Evolutionary conservation across 2,329 filamentous ascomycete species (phyloP).

Genomic region (Leptographium galeiforme): DNA sequence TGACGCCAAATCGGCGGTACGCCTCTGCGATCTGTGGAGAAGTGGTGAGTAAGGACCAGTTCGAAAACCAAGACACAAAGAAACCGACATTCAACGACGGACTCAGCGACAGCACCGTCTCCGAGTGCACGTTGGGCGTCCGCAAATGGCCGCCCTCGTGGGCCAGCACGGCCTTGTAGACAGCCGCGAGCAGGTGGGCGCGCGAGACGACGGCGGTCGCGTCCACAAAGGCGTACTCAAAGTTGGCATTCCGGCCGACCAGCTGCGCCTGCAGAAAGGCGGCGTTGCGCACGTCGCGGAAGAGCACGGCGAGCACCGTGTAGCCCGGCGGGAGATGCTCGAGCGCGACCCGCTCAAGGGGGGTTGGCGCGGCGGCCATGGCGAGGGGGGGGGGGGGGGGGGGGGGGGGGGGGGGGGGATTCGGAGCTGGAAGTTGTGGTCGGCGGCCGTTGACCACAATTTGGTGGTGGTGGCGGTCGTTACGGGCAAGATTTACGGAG

Average conservation of each 20-base stretch:
- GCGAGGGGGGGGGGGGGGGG: background rate
- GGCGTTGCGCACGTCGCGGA: conserved; percentile 64
- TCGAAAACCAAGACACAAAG: background rate
- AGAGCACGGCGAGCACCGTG: conserved; percentile 61
- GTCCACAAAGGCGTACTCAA: conserved; percentile 91
- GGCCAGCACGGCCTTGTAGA: conserved; percentile 63
- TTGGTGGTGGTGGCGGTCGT: no score
- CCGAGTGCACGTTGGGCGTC: conserved; percentile 78
- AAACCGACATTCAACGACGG: conserved; percentile 62
- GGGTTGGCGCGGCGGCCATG: conserved; percentile 4
- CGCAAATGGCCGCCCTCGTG: conserved; percentile 46
- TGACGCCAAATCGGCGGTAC: conserved; percentile 78
- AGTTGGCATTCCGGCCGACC: conserved; percentile 67
- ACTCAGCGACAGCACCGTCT: conserved; percentile 70
- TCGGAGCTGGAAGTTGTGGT: no score
- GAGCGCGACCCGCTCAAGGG: conserved; percentile 53
- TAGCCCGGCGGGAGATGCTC: conserved; percentile 61
- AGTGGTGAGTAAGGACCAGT: background rate
- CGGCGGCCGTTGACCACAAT: no score
- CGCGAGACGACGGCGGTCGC: conserved; percentile 64
- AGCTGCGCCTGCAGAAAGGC: conserved; percentile 70
- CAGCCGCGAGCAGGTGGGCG: conserved; percentile 59
- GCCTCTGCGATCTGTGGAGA: conserved; percentile 66
- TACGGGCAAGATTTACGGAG: no score
- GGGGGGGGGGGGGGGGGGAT: background rate